These are phyloP conservation scores for Cetradonia linearis DNA, from an alignment of 495 filamentous ascomycete species.

Conservation along the genomic window DNA sequence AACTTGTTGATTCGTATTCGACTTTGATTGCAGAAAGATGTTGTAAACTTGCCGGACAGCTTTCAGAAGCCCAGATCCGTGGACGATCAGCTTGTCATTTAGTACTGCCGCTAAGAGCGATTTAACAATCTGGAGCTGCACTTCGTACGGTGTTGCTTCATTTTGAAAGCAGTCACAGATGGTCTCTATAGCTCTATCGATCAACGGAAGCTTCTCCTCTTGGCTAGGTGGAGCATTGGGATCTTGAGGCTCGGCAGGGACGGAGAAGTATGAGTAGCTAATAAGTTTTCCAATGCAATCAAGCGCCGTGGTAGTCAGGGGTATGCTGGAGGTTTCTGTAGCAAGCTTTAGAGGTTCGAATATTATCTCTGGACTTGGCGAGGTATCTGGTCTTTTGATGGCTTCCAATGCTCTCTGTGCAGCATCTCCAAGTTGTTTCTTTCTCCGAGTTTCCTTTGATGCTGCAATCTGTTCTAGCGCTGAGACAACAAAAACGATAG, in stretches of 20 bases:
- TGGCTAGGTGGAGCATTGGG: conserved; percentile 18
- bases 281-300: conserved; percentile 99
- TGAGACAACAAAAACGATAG: conserved; percentile 86
- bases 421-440: conserved; percentile 68
- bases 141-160: conserved; percentile 77
- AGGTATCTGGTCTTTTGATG: conserved; percentile 65
- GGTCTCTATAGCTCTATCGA: conserved; percentile 95
- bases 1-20: conserved; percentile 84
- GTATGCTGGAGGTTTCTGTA: conserved; percentile 71
- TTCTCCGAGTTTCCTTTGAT: conserved; percentile 75
- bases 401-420: conserved; percentile 70
- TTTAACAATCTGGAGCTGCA: conserved; percentile 96
- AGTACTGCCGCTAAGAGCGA: conserved; percentile 88
- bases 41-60: conserved; percentile 99
- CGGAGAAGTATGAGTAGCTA: conserved; percentile 93
- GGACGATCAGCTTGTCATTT: conserved; percentile 97
- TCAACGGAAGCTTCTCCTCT: conserved; percentile 47
- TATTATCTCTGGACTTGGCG: conserved; percentile 74
- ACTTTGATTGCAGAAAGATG: conserved; percentile 91
- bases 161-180: conserved; percentile 99
- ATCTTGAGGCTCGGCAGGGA: conserved; percentile 43
- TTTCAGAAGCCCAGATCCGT: conserved; percentile 92
- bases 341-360: conserved; percentile 86
- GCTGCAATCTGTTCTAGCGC: conserved; percentile 82
- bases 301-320: conserved; percentile 77